Evolutionary conservation across 2,329 filamentous ascomycete species (phyloP).

Genomic region (Metarhizium robertsii): DNA sequence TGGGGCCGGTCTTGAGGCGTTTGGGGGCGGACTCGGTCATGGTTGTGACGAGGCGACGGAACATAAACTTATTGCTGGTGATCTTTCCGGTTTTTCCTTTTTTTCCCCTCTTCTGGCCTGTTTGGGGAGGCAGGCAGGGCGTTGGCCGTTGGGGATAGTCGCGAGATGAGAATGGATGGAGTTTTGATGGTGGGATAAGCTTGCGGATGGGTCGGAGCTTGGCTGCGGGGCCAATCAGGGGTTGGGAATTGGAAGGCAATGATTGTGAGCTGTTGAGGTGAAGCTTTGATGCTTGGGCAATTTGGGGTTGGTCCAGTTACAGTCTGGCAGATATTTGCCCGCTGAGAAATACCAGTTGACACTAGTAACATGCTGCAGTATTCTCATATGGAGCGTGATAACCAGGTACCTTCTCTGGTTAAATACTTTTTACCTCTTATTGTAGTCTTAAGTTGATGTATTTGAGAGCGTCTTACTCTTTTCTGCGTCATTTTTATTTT

Average conservation of each 20-base stretch:
- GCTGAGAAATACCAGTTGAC: too few species aligned
- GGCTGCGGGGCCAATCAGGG: neutral
- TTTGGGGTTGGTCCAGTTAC: neutral
- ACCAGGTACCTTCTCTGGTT: too few species aligned
- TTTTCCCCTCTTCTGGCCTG: too few species aligned
- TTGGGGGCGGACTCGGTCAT: conserved; percentile 63
- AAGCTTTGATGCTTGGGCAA: neutral
- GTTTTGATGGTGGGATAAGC: neutral
- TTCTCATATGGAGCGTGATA: too few species aligned
- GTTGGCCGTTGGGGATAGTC: neutral
- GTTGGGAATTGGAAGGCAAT: neutral
- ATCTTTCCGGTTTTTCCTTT: too few species aligned
- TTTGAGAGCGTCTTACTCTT: too few species aligned
- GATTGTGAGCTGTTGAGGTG: neutral
- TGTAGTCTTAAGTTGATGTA: too few species aligned
- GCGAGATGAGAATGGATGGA: neutral
- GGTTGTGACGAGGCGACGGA: conserved; percentile 19
- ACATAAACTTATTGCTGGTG: conserved; percentile 15
- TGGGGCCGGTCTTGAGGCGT: conserved; percentile 58
- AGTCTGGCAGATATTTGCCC: too few species aligned
- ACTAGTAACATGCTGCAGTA: too few species aligned
- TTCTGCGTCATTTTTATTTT: too few species aligned
- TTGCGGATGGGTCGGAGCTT: neutral
- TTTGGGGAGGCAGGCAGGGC: neutral
- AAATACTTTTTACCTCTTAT: too few species aligned